Conservation (phyloP, 352 stramenopile genomes). For the Nothophytophthora sp. region DNA sequence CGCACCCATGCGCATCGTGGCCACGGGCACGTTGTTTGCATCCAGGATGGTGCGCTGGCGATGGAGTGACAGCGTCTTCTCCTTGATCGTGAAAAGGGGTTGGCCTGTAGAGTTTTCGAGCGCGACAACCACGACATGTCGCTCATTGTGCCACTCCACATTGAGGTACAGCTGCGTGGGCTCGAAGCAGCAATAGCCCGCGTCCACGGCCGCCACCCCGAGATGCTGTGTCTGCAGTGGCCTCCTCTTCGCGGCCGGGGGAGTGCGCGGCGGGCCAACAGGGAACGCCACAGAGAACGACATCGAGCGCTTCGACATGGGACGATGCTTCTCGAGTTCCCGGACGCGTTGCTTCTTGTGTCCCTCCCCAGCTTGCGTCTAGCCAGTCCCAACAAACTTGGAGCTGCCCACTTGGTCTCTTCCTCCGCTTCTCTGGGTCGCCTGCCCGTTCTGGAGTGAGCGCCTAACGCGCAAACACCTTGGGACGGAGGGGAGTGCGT, state of each 20-base stretch:
- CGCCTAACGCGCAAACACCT: too few relatives aligned
- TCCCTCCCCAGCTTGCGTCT: too few relatives aligned
- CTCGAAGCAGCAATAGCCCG: constrained; percentile 38
- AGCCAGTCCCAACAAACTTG: too few relatives aligned
- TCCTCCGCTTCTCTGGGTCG: too few relatives aligned
- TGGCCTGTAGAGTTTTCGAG: constrained; percentile 37
- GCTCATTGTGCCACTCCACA: constrained; percentile 27
- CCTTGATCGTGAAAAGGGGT: constrained; percentile 24
- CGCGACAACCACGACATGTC: constrained; percentile 19
- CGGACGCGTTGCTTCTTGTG: too few relatives aligned
- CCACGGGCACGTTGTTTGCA: constrained; percentile 24
- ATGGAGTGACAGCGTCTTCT: constrained; percentile 36
- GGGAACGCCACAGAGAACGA: constrained; percentile 12
- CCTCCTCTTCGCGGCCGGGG: constrained; percentile 14
- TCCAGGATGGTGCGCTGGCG: constrained; percentile 33
- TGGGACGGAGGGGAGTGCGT: too few relatives aligned
- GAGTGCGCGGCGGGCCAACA: constrained; percentile 3
- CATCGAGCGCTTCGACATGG: constrained; percentile 5
- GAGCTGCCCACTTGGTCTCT: too few relatives aligned
- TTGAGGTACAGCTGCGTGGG: constrained; percentile 29
- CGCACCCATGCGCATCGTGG: constrained; percentile 35
- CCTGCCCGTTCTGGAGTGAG: too few relatives aligned
- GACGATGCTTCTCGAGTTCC: constrained; percentile 2
- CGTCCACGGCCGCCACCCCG: constrained; percentile 30
- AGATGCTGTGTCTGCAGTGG: constrained; percentile 31